Evolutionary conservation across 2,329 filamentous ascomycete species (phyloP).

Genomic region (Capronia epimyces): DNA sequence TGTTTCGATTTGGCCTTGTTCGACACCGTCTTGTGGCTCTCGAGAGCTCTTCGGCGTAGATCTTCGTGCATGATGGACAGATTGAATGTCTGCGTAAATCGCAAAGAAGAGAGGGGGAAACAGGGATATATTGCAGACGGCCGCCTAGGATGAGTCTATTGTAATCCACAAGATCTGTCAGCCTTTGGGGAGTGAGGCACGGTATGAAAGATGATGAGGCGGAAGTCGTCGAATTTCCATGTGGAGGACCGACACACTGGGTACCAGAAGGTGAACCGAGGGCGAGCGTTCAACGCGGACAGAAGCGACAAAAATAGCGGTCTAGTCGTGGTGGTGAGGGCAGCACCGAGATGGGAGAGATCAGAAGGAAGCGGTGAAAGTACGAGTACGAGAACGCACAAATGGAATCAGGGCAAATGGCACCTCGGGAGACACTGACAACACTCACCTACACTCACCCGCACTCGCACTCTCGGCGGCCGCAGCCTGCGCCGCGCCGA

Average conservation of each 20-base stretch:
- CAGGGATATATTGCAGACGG: background rate
- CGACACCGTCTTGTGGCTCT: constrained; percentile 61
- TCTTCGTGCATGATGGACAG: constrained; percentile 40
- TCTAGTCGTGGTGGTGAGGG: background rate
- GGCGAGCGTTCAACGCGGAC: background rate
- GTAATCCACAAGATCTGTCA: constrained; percentile 12
- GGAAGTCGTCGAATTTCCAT: constrained; percentile 24
- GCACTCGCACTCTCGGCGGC: no score
- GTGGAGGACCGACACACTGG: constrained; percentile 5
- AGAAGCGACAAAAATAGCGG: constrained; percentile 7
- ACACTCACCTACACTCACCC: no score
- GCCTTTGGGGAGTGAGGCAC: constrained; percentile 24
- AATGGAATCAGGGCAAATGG: background rate
- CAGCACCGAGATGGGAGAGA: background rate
- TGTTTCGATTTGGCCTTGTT: constrained; percentile 52
- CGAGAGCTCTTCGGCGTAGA: constrained; percentile 54
- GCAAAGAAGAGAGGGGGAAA: background rate
- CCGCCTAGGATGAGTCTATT: background rate
- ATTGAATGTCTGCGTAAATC: background rate
- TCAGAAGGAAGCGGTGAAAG: constrained; percentile 1
- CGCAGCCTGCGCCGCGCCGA: no score
- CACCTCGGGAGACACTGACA: background rate
- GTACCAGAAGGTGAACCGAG: background rate
- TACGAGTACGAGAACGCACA: background rate
- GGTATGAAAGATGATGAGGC: constrained; percentile 17